Evolutionary conservation across 148 eudicot genomes (phyloP), one percentile per base, ranked within the genome.

Genomic region (Rhododendron griersonianum): DNA sequence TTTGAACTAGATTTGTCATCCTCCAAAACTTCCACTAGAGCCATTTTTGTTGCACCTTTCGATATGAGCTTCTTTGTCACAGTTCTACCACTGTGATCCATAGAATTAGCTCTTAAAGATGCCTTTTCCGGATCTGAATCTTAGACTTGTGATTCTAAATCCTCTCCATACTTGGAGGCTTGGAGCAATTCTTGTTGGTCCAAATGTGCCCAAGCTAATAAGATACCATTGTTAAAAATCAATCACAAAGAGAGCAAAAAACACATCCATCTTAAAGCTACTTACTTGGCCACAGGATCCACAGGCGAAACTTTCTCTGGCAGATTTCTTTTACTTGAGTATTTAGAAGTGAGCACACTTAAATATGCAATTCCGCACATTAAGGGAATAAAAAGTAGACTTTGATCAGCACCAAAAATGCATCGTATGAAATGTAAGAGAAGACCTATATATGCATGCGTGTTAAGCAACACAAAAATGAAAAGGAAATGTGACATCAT

Each of bases 281-380:
- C 91, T 85, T 87, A 96, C 99, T 98, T 96, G 96, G 86, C 96
- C 95, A 88, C 99, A 96, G 35, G 99, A 98, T 84, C 99, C 99
- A 89, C 99, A 96, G 79, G 93, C 93, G 88, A 96, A 96, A 85
- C 89, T 95, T 23, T 96, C 99, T 87, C 99, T 92, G 18, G 98
- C 98, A 28, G 98, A 33, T 33, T 33, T 33, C 35, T 33, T 33
- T 33, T 33, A 0, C 35, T 33, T 33, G 35, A 33, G 35, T 33
- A 33, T 33, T 33, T 33, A 33, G 35, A 33, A 33, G 35, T 33
- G 35, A 33, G 35, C 35, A 33, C 35, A 33, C 35, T 33, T 33
- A 33, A 33, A 33, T 33, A 33, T 33, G 35, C 35, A 33, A 33
- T 33, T 33, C 35, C 35, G 35, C 35, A 33, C 35, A 33, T 33